Evolutionary conservation across 2,329 filamentous ascomycete species (phyloP), one percentile per base, ranked within the genome.

Genomic region (Zymoseptoria pseudotritici): DNA sequence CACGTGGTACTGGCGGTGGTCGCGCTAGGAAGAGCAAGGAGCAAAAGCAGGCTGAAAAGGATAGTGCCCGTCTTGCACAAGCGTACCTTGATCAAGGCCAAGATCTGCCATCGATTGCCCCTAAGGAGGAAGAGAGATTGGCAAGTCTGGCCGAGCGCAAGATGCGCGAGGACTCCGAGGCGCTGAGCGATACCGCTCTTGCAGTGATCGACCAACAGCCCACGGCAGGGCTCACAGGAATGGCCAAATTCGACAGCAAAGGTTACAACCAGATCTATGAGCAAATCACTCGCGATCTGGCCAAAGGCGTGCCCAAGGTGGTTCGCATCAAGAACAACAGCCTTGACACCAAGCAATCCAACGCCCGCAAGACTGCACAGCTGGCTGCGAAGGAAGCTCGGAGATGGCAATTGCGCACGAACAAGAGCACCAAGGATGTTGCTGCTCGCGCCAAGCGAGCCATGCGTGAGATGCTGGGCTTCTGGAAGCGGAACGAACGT

Each of bases 381-480:
- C 80, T 99, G 50, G 94, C 94, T 7, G 95, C 93, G 62, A 99
- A 99, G 74, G 94, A 99, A 77, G 93, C 94, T 57, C 91, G 95
- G 71, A 84, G 95, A 71, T 99, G 94, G 94, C 95, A 99, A 75
- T 84, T 95, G 62, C 89, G 91, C 50, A 99, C 94, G 57, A 99
- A 99, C 80, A 97, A 99, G 82, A 95, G 92, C 72, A 94, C 90
- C 74, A 99, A 99, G 75, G 94, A 99, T 75, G 89, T 96, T 3
- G 94, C 97, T 73, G 94, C 94, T 50, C 86, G 94, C 54, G 94
- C 94, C 60, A 99, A 99, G 81, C 89, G 94, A 67, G 93, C 93
- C 61, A 99, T 99, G 94, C 86, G 94, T 73, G 94, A 99, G 77
- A 99, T 99, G 94, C 94, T 97, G 84, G 86, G 90, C 60, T 99